phyloP scores from a whole-genome alignment of 306 rosid genomes.

The Prunus kanzakura region DNA sequence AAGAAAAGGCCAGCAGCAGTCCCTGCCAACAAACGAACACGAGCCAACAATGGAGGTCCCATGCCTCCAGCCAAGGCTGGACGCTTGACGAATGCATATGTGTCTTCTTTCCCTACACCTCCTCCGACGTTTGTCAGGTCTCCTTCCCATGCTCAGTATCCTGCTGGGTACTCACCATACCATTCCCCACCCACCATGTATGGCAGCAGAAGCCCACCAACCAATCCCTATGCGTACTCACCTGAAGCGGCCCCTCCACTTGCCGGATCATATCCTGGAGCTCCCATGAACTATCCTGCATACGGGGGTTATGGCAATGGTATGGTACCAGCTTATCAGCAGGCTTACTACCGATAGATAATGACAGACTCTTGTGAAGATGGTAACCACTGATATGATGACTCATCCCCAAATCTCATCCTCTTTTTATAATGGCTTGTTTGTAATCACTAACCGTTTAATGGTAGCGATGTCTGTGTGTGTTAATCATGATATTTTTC shows the following conservation, averaged over 20 bases:
- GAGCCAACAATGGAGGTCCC: slow-evolving; percentile 90
- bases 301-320: slow-evolving; percentile 86
- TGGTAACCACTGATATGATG: slow-evolving; percentile 98
- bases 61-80: slow-evolving; percentile 99
- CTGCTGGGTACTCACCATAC: slow-evolving; percentile 82
- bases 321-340: slow-evolving; percentile 96
- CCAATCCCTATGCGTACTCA: slow-evolving; percentile 75
- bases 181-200: slow-evolving; percentile 97
- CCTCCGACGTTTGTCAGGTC: slow-evolving; percentile 86
- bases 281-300: slow-evolving; percentile 89
- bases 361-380: slow-evolving; percentile 60
- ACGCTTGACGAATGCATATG: slow-evolving; percentile 94
- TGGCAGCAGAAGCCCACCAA: slow-evolving; percentile 93
- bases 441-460: slow-evolving; percentile 97
- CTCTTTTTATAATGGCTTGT: slow-evolving; percentile 75
- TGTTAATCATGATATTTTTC: slow-evolving; percentile 80
- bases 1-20: slow-evolving; percentile 72
- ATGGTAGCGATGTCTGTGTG: slow-evolving; percentile 95
- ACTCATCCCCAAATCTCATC: slow-evolving; percentile 49
- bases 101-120: slow-evolving; percentile 91
- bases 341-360: slow-evolving; percentile 99
- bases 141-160: slow-evolving; percentile 89
- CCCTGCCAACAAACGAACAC: slow-evolving; percentile 95
- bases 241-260: slow-evolving; percentile 72
- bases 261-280: slow-evolving; percentile 65